Percentiles rank a stretch among this genome's conserved stretches.
phyloP scores from a whole-genome alignment of 208 protist genomes.

The Leishmania martiniquensis region DNA sequence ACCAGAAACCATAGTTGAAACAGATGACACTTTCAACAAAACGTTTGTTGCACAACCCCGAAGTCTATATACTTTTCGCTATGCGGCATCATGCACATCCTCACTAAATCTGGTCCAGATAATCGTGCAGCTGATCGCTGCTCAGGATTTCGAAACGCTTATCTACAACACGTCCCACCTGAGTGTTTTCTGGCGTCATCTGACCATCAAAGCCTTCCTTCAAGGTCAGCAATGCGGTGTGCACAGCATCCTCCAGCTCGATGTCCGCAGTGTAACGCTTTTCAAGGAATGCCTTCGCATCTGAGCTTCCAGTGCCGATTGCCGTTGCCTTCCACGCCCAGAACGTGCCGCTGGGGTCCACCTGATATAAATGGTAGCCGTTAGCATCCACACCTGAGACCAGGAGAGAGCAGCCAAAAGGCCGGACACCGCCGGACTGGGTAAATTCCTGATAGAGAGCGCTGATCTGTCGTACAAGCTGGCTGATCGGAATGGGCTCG shows the following conservation, averaged over 20 bases:
- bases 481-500: conserved; percentile 95
- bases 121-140: conserved; percentile 81
- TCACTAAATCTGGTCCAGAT: conserved; percentile 86
- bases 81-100: conserved; percentile 2
- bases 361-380: conserved; percentile 98
- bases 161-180: conserved; percentile 97
- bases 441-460: conserved; percentile 99
- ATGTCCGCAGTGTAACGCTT: conserved; percentile 99
- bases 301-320: conserved; percentile 98
- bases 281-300: conserved; percentile 99
- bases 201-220: conserved; percentile 97
- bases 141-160: conserved; percentile 83
- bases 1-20: conserved; percentile 10
- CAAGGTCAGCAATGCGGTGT: conserved; percentile 99
- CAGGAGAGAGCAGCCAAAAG: conserved; percentile 99
- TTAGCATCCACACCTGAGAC: conserved; percentile 97
- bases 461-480: conserved; percentile 97
- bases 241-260: conserved; percentile 99
- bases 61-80: conserved; percentile 5
- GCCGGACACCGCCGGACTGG: conserved; percentile 98
- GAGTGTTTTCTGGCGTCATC: conserved; percentile 98
- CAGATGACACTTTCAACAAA: conserved; percentile 2
- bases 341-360: conserved; percentile 99
- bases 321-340: conserved; percentile 99
- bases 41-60: neutral